Evolutionary conservation across 768 basidiomycete species (phyloP).

Genomic region (Termitomyces sp.): DNA sequence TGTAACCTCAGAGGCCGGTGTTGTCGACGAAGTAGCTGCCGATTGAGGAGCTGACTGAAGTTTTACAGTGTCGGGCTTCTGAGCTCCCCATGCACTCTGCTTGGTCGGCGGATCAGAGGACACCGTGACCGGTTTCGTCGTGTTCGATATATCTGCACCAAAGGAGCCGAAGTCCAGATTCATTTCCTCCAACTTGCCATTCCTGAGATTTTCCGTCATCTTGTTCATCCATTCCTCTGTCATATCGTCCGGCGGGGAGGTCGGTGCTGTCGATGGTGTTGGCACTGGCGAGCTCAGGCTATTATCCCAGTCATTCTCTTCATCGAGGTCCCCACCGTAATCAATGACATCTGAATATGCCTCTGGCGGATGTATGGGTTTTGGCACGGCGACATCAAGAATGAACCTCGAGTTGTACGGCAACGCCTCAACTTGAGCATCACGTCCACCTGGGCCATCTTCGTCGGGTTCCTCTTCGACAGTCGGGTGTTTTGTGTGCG

Average conservation of each 20-base stretch:
- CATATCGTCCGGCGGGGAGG: constrained; percentile 20
- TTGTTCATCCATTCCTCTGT: constrained; percentile 22
- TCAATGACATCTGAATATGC: constrained; percentile 33
- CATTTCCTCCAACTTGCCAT: constrained; percentile 12
- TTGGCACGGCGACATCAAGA: constrained; percentile 34
- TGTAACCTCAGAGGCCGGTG: neutral
- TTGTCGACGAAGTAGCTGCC: constrained; percentile 4
- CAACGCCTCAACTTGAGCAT: constrained; percentile 21
- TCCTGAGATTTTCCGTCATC: constrained; percentile 18
- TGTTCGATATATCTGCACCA: constrained; percentile 1
- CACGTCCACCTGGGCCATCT: constrained; percentile 22
- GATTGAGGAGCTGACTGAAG: constrained; percentile 13
- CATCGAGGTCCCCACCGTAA: constrained; percentile 20
- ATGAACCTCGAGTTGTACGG: constrained; percentile 29
- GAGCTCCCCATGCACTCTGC: constrained; percentile 2
- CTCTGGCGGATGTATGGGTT: constrained; percentile 32
- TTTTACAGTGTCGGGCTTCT: constrained; percentile 14
- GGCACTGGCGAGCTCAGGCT: constrained; percentile 18
- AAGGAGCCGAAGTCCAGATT: constrained; percentile 7
- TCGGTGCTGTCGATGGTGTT: constrained; percentile 22
- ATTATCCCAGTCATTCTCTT: constrained; percentile 13
- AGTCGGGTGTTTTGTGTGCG: constrained; percentile 28
- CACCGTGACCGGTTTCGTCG: neutral
- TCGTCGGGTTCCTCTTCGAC: constrained; percentile 43
- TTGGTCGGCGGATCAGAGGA: constrained; percentile 3